phyloP scores from a whole-genome alignment of 2,329 filamentous ascomycete genomes.

The Fusarium tanahbumbuense region DNA sequence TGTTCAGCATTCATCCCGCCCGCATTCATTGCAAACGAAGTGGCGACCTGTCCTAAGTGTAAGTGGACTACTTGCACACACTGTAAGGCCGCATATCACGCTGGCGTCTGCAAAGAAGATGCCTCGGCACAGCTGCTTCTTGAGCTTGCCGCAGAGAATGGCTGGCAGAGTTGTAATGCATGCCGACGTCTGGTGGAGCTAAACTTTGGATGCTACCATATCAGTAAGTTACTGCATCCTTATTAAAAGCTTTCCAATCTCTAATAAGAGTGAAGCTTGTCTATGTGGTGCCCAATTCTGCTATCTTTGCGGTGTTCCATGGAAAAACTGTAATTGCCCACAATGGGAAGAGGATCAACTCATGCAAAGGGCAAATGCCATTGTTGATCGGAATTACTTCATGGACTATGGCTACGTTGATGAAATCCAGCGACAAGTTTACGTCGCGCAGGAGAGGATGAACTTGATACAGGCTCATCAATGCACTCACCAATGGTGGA shows the following conservation, averaged over 20 bases:
- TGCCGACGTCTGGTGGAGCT: conserved; percentile 64
- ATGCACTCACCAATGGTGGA: conserved; percentile 56
- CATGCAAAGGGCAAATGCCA: conserved; percentile 48
- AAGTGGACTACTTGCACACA: conserved; percentile 57
- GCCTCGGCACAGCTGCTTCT: conserved; percentile 54
- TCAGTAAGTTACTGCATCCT: conserved; percentile 55
- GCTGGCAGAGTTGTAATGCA: conserved; percentile 62
- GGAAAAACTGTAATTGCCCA: conserved; percentile 56
- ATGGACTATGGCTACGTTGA: background rate
- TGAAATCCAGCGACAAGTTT: background rate
- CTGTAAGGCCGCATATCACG: conserved; percentile 62
- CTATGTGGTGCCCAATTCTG: conserved; percentile 61
- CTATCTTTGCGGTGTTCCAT: conserved; percentile 57
- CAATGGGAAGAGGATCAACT: conserved; percentile 54
- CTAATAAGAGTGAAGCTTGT: conserved; percentile 53
- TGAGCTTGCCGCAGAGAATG: conserved; percentile 52
- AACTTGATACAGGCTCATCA: conserved; percentile 51
- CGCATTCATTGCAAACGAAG: conserved; percentile 45
- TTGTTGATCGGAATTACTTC: conserved; percentile 46
- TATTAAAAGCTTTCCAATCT: background rate
- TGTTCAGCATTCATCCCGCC: conserved; percentile 63
- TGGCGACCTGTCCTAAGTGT: conserved; percentile 59
- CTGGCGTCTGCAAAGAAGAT: conserved; percentile 61
- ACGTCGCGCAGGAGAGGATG: background rate
- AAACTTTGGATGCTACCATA: conserved; percentile 64